Evolutionary conservation across 768 basidiomycete genomes (phyloP).

Genomic region (Termitomyces sp.): DNA sequence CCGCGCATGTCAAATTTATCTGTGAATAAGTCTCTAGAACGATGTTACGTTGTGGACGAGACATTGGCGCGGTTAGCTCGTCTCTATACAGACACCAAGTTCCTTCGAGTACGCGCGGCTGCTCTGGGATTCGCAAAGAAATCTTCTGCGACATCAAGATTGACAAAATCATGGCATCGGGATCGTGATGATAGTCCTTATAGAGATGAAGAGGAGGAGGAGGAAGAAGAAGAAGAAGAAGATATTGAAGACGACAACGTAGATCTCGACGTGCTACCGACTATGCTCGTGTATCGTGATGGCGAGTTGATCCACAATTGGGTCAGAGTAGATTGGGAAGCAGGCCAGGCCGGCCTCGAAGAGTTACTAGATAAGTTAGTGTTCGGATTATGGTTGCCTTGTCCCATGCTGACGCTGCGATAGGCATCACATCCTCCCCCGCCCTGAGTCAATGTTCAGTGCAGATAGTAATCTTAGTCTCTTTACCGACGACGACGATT

Average conservation of each 20-base stretch:
- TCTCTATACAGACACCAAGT: constrained; percentile 67
- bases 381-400: background rate
- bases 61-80: constrained; percentile 64
- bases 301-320: constrained; percentile 85
- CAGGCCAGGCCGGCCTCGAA: constrained; percentile 59
- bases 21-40: constrained; percentile 55
- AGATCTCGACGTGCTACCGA: constrained; percentile 77
- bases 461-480: constrained; percentile 39
- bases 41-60: constrained; percentile 70
- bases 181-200: constrained; percentile 20
- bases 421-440: constrained; percentile 38
- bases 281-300: constrained; percentile 70
- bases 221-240: constrained; percentile 40
- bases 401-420: background rate
- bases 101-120: constrained; percentile 74
- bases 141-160: constrained; percentile 12
- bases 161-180: constrained; percentile 25
- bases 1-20: constrained; percentile 2
- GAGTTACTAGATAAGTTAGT: constrained; percentile 61
- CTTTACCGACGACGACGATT: constrained; percentile 47
- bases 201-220: constrained; percentile 33
- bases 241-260: constrained; percentile 49
- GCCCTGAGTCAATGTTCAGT: constrained; percentile 23
- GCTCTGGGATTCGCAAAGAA: constrained; percentile 63
- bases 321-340: constrained; percentile 88